Percentiles rank a stretch among this genome's conserved stretches.
Conservation (phyloP, 2,329 filamentous ascomycete genomes). For the Claviceps paspali region DNA sequence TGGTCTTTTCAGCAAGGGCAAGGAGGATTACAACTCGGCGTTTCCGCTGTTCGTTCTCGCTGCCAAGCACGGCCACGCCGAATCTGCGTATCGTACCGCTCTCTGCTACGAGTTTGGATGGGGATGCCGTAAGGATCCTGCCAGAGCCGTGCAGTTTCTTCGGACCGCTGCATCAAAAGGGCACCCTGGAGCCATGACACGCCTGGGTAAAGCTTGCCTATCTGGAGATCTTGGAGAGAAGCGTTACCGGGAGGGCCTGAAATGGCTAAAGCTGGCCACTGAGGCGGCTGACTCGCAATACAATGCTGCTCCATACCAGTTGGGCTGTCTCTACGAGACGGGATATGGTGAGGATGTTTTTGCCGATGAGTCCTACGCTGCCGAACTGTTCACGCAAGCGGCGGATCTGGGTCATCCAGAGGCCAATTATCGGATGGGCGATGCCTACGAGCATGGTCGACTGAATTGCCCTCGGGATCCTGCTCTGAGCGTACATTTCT, state of each 20-base stretch:
- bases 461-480: constrained; percentile 81
- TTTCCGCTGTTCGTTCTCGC: constrained; percentile 88
- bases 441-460: constrained; percentile 88
- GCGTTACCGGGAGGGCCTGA: constrained; percentile 78
- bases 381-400: constrained; percentile 85
- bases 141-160: constrained; percentile 88
- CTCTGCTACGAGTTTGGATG: constrained; percentile 97
- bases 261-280: constrained; percentile 88
- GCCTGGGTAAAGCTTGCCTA: constrained; percentile 80
- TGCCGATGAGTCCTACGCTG: constrained; percentile 76
- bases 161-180: constrained; percentile 82
- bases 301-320: constrained; percentile 81
- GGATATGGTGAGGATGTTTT: constrained; percentile 95
- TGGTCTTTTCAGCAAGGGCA: constrained; percentile 87
- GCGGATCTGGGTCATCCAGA: constrained; percentile 83
- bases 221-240: constrained; percentile 78
- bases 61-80: constrained; percentile 92
- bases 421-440: constrained; percentile 78
- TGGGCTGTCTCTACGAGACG: constrained; percentile 75
- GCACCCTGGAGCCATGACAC: constrained; percentile 87
- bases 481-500: constrained; percentile 90
- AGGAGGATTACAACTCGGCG: constrained; percentile 78
- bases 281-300: constrained; percentile 86
- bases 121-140: constrained; percentile 79
- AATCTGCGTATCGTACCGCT: constrained; percentile 84